Evolutionary conservation across 805 yeast species (phyloP).

Genomic region (Candida palmyrensis): DNA sequence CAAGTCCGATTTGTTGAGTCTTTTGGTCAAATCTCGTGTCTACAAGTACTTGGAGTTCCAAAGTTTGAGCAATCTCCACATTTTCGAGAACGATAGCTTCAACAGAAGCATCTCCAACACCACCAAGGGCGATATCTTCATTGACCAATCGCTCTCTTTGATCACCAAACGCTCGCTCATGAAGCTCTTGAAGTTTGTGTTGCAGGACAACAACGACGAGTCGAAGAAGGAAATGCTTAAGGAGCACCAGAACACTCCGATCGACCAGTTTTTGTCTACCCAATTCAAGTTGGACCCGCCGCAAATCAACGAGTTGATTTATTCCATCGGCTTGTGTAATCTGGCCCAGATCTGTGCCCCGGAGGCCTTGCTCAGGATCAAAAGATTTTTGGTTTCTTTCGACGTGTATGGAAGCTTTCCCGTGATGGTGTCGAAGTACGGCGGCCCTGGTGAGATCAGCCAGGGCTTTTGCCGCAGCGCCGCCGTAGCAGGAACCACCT

Average conservation of each 20-base stretch:
- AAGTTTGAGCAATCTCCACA: constrained; percentile 81
- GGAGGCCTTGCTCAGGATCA: constrained; percentile 74
- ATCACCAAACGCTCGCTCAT: constrained; percentile 77
- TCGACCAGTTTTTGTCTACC: constrained; percentile 53
- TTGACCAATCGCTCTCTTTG: constrained; percentile 74
- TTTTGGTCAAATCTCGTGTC: constrained; percentile 79
- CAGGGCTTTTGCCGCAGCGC: constrained; percentile 98
- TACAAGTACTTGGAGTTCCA: constrained; percentile 90
- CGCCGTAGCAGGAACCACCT: constrained; percentile 96
- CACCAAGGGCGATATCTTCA: constrained; percentile 89
- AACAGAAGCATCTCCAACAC: constrained; percentile 68
- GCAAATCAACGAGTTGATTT: constrained; percentile 79
- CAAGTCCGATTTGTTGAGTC: constrained; percentile 75
- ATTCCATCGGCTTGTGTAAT: constrained; percentile 78
- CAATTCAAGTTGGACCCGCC: constrained; percentile 67
- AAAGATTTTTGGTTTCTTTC: constrained; percentile 76
- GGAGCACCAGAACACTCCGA: constrained; percentile 50
- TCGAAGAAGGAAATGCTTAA: constrained; percentile 51
- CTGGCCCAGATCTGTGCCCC: constrained; percentile 58
- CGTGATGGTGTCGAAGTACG: constrained; percentile 84
- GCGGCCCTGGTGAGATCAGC: constrained; percentile 92
- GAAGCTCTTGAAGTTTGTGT: constrained; percentile 87
- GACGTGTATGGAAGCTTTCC: constrained; percentile 96
- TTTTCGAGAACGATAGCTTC: constrained; percentile 88
- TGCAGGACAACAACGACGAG: constrained; percentile 56